Percentiles rank a stretch among this genome's conserved stretches.
Evolutionary conservation across 768 basidiomycete genomes (phyloP).

Genomic region (Gyrodon lividus): DNA sequence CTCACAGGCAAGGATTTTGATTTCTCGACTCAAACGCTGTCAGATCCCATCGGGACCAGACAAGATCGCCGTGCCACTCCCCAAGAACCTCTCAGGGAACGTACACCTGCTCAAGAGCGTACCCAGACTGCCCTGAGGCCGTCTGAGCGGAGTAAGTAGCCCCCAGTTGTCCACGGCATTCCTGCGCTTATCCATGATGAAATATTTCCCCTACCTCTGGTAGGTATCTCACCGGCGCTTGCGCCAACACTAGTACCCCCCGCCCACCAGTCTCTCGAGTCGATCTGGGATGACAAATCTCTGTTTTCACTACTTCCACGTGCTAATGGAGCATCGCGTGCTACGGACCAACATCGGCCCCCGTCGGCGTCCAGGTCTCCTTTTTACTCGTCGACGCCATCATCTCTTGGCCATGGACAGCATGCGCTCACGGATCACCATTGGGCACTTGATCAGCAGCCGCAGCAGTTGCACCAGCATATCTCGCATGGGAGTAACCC

Average conservation of each 20-base stretch:
- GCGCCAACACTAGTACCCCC: constrained; percentile 22
- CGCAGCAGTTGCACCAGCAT: constrained; percentile 37
- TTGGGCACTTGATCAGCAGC: constrained; percentile 37
- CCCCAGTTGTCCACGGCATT: not conserved
- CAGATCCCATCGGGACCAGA: constrained; percentile 16
- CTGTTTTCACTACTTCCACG: constrained; percentile 67
- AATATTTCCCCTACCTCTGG: constrained; percentile 11
- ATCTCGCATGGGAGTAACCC: constrained; percentile 35
- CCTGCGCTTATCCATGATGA: constrained; percentile 11
- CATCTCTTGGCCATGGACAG: constrained; percentile 25
- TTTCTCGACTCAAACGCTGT: constrained; percentile 55
- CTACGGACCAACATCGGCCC: constrained; percentile 32
- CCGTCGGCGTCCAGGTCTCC: constrained; percentile 24
- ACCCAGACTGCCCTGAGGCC: constrained; percentile 10
- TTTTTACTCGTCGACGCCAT: constrained; percentile 19
- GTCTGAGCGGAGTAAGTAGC: constrained; percentile 30
- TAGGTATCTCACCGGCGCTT: constrained; percentile 37
- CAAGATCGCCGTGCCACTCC: constrained; percentile 20
- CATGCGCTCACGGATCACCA: constrained; percentile 34
- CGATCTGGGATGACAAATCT: constrained; percentile 83
- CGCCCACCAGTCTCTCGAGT: constrained; percentile 54
- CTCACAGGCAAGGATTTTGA: constrained; percentile 86
- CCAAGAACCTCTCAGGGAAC: constrained; percentile 25
- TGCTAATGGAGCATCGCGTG: constrained; percentile 47
- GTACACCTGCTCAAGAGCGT: constrained; percentile 30